Base-by-base conservation (phyloP, 2,329 filamentous ascomycete genomes). In the Curvularia sp. region DNA sequence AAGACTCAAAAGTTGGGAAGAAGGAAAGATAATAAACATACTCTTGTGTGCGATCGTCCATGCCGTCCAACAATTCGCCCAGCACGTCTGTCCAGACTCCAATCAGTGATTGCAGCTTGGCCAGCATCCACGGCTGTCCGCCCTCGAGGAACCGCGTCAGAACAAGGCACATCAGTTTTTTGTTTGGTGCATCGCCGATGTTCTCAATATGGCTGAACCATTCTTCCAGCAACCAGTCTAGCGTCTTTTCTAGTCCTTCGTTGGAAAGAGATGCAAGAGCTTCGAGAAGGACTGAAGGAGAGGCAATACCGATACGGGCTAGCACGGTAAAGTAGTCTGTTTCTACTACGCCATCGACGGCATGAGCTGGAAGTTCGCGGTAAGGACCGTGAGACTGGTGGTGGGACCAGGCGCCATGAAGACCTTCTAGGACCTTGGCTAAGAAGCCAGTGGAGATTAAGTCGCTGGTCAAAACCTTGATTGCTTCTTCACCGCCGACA, bases 321-420 rank as follows among this genome's bases (percentile, higher is more conserved):
- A 99, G 83, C 2, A 98, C 87, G 4, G 87, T 86, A 71, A 96
- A 90, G 75, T 96, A 97, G 72, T 97, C 91, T 0, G 90, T 90
- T 71, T 97, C 88, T 0, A 91, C 88, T 10, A 93, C 84, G 12
- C 88, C 87, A 67, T 89, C 89, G 33, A 97, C 85, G 30, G 86
- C 85, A 41, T 88, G 85, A 20, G 86, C 82, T 65, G 85, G 90
- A 26, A 85, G 85, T 69, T 91, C 73, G 15, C 70, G 69, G 35
- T 75, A 90, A 0, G 94, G 93, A 0, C 95, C 94, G 0, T 90
- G 91, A 0, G 90, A 92, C 74, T 96, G 89, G 67, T 91, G 89
- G 2, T 91, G 88, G 31, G 63, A 57, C 72, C 72, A 75, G 33
- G 73, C 72, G 49, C 71, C 74, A 31, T 76, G 77, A 0, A 84